Evolutionary conservation across 192 early-diverging fungal genomes (phyloP).

Genomic region (Kickxella alabastrina): DNA sequence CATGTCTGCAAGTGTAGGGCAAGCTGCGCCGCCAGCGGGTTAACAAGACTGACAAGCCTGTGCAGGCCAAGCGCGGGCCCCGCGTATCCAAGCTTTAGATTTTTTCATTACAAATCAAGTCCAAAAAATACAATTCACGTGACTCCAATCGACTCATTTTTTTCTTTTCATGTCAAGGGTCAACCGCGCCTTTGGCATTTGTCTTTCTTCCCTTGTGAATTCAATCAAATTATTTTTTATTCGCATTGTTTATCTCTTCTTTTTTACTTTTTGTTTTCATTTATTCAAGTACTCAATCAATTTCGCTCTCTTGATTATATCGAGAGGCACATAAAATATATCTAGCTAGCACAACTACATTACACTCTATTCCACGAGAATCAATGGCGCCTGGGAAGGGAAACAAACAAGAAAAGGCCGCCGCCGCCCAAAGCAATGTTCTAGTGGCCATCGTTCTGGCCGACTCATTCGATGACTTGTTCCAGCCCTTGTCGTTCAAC

Average conservation of each 20-base stretch:
- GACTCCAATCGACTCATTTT: not conserved
- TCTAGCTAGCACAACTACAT: too few species aligned
- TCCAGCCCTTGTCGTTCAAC: constrained; percentile 81
- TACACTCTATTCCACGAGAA: too few species aligned
- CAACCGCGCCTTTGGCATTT: too few species aligned
- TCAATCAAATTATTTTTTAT: too few species aligned
- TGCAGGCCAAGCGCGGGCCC: constrained; percentile 33
- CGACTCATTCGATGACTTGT: constrained; percentile 83
- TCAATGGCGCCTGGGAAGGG: constrained; percentile 5
- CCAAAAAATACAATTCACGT: too few species aligned
- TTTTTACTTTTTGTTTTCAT: too few species aligned
- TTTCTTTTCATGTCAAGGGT: too few species aligned
- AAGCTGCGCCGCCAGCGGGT: constrained; percentile 46
- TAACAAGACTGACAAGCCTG: constrained; percentile 40
- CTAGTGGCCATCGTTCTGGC: constrained; percentile 89
- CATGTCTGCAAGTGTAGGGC: constrained; percentile 6
- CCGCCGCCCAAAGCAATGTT: not conserved
- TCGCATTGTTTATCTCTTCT: not conserved
- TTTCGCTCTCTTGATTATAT: too few species aligned
- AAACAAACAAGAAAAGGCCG: constrained; percentile 3
- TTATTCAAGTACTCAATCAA: too few species aligned
- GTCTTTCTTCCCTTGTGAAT: not conserved
- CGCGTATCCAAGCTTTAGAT: constrained; percentile 40
- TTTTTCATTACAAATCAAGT: not conserved
- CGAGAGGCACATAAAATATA: not conserved